Base-by-base conservation (phyloP, 208 protist genomes). In the Crithidia acanthocephali region DNA sequence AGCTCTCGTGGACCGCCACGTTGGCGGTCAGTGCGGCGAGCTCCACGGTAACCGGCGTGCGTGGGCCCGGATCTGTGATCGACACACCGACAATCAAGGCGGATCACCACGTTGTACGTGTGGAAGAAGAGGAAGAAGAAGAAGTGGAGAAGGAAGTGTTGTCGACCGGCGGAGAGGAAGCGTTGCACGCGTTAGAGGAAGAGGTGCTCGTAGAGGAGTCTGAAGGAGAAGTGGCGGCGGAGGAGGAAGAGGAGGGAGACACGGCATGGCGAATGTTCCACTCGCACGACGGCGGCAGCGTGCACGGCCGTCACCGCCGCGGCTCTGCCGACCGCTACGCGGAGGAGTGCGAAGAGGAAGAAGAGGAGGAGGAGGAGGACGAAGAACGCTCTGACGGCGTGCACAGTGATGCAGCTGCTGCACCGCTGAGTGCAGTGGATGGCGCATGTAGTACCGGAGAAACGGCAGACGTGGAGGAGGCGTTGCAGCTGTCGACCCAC, bases 21-120 rank as follows among this genome's bases (percentile, higher is more conserved):
- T 16, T 52, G 58, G 28, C 11, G 0, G 13, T 61, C 52, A 68
- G 52, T 42, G 60, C 69, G 30, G 47, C 50, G 6, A 74, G 52
- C 3, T 61, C 59, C 20, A 44, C 55, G 33, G 53, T 40, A 18
- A n/a, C 55, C 18, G 42, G 16, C 20, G 15, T 25, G 5, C 45
- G 60, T n/a, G 60, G 33, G 4, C 22, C 45, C 6, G 47, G 23
- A 25, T 53, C 64, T 2, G 33, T 56, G 27, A 45, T 59, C 15
- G 42, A 58, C 15, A 72, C 67, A 23, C 56, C 67, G 56, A 72
- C 53, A 3, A 4, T 55, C 16, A 16, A n/a, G 25, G 33, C 25
- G n/a, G 40, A 16, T 4, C 6, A 40, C 30, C 28, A 22, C 5
- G 3, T 32, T 33, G 56, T 18, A 1, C 33, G 28, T 3, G 56